A percentile compares a stretch with the other conserved stretches of the same genome.
Evolutionary conservation across 768 basidiomycete genomes (phyloP).

Genomic region (Xanthoconium purpureum): DNA sequence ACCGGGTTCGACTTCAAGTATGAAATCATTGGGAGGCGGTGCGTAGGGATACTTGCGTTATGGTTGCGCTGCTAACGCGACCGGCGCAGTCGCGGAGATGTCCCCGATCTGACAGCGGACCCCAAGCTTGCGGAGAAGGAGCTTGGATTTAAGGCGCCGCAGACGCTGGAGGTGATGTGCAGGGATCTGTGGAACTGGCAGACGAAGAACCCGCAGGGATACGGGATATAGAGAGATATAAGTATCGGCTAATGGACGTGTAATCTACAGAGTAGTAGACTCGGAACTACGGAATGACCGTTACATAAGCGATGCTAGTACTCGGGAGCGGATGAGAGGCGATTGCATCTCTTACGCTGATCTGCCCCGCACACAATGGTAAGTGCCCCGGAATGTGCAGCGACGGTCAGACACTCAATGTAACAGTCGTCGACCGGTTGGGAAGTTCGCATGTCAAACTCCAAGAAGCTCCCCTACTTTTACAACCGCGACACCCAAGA

Average conservation of each 20-base stretch:
- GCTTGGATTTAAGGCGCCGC: slow-evolving; percentile 84
- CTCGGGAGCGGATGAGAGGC: neutral
- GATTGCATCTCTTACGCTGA: no score
- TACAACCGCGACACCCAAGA: slow-evolving; percentile 68
- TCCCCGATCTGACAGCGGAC: slow-evolving; percentile 94
- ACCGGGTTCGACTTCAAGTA: slow-evolving; percentile 86
- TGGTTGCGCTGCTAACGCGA: slow-evolving; percentile 1
- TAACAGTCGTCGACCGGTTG: slow-evolving; percentile 40
- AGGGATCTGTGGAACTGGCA: slow-evolving; percentile 99
- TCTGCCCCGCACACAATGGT: slow-evolving; percentile 18
- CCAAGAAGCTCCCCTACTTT: slow-evolving; percentile 82
- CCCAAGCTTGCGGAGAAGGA: slow-evolving; percentile 88
- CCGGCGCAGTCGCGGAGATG: slow-evolving; percentile 75
- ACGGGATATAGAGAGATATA: slow-evolving; percentile 26
- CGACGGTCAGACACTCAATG: slow-evolving; percentile 6
- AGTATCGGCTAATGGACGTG: slow-evolving; percentile 3
- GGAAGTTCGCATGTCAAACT: slow-evolving; percentile 83
- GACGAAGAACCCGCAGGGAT: slow-evolving; percentile 84
- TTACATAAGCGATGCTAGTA: slow-evolving; percentile 14
- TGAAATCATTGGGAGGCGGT: slow-evolving; percentile 90
- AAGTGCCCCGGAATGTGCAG: slow-evolving; percentile 1
- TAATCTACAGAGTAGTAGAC: neutral
- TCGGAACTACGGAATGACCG: neutral
- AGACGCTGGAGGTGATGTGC: slow-evolving; percentile 89
- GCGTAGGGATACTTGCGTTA: slow-evolving; percentile 27